Percentiles rank a stretch among this genome's conserved stretches.
These are phyloP conservation scores for Piper longum DNA, from an alignment of 164 flowering plant species.

Conservation along the genomic window DNA sequence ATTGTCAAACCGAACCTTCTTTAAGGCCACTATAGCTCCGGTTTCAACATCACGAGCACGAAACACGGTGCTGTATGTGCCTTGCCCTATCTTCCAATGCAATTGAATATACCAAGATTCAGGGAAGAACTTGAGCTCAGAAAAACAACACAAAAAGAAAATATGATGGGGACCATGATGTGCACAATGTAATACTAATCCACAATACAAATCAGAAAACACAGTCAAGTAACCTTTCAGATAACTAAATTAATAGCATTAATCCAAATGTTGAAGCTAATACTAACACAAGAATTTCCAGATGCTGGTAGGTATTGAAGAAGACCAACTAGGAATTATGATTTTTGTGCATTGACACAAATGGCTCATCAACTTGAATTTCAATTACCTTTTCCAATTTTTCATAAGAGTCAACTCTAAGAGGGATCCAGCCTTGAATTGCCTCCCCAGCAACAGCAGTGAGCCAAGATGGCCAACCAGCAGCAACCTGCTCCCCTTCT, in stretches of 20 bases:
- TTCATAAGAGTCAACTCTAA: conserved; percentile 54
- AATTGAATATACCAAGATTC: conserved; percentile 7
- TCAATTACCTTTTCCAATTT: conserved; percentile 72
- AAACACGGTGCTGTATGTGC: conserved; percentile 87
- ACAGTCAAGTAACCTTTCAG: too few species aligned
- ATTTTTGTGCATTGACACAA: neutral
- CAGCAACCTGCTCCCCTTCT: conserved; percentile 59
- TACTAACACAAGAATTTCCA: too few species aligned
- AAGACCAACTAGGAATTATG: too few species aligned
- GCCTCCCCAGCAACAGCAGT: conserved; percentile 66
- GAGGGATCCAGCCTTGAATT: conserved; percentile 75
- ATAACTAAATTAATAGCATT: too few species aligned
- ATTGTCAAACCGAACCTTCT: conserved; percentile 81
- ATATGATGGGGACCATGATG: neutral
- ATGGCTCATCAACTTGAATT: too few species aligned
- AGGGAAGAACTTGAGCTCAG: neutral
- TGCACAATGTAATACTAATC: neutral
- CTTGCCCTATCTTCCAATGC: conserved; percentile 74
- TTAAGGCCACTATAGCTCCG: conserved; percentile 67
- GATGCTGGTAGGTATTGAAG: too few species aligned
- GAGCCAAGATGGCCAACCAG: conserved; percentile 94
- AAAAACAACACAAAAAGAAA: too few species aligned
- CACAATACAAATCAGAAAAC: too few species aligned
- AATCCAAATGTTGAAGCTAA: too few species aligned
- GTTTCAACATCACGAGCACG: conserved; percentile 60